A percentile compares a stretch with the other conserved stretches of the same genome.
phyloP scores from a whole-genome alignment of 2,329 filamentous ascomycete genomes.

The Xylariomycetidae sp. region DNA sequence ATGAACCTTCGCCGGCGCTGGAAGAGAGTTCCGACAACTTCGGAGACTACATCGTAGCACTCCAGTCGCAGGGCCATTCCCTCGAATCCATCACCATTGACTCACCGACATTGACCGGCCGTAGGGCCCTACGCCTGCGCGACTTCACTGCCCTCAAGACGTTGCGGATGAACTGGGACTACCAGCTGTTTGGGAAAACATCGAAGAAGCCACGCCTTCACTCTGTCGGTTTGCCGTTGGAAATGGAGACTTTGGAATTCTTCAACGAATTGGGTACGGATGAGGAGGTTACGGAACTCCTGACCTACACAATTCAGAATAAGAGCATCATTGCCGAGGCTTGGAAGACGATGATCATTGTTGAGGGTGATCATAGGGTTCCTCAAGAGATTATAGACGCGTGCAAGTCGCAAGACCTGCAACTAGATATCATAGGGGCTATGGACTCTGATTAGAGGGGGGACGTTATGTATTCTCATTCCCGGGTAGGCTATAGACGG shows the following conservation, averaged over 20 bases:
- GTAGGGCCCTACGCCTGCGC: conserved; percentile 37
- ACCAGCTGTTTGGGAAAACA: conserved; percentile 42
- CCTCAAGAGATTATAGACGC: background rate
- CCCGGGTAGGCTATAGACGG: too few relatives aligned
- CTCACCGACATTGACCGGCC: conserved; percentile 33
- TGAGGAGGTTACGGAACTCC: conserved; percentile 41
- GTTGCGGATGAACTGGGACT: conserved; percentile 41
- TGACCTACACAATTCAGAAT: conserved; percentile 37
- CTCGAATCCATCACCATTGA: conserved; percentile 42
- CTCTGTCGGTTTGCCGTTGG: conserved; percentile 42
- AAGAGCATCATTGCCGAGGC: conserved; percentile 32
- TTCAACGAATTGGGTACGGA: conserved; percentile 41
- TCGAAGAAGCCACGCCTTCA: conserved; percentile 40
- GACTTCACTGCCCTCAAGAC: conserved; percentile 38
- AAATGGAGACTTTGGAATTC: conserved; percentile 41
- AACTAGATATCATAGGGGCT: background rate
- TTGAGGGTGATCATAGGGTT: conserved; percentile 11
- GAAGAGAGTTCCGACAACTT: conserved; percentile 44
- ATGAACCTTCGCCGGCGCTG: conserved; percentile 34
- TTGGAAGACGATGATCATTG: conserved; percentile 33
- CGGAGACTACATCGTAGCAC: conserved; percentile 41
- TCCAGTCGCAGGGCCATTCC: conserved; percentile 36
- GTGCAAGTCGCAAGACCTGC: background rate
- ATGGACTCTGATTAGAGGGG: conserved; percentile 15
- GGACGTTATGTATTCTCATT: too few relatives aligned